Evolutionary conservation across 2,329 filamentous ascomycete genomes (phyloP), one percentile per base, ranked within the genome.

Genomic region (Venturiaceae sp.): DNA sequence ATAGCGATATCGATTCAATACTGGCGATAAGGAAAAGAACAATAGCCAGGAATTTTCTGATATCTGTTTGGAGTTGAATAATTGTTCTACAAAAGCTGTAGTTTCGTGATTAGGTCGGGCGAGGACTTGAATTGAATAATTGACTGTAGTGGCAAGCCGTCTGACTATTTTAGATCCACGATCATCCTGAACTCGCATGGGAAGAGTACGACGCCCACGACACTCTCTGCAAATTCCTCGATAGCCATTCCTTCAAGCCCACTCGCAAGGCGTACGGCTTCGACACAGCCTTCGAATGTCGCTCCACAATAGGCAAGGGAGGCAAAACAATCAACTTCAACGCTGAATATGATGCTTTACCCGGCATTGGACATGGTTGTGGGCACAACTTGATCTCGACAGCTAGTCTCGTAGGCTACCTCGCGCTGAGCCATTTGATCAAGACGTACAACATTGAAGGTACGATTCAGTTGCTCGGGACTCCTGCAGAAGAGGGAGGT

Each of bases 351-450:
- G 76, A 81, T 63, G 77, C 77, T 3, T 70, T 81, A 4, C 75
- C 78, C 1, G 74, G 71, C 1, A 72, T 81, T 7, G 53, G 53
- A 39, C 78, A 81, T 62, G 77, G 77, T 6, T 82, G 80, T 58
- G 80, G 80, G 3, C 80, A 82, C 66, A 82, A 82, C 61, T 71
- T 80, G 37, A 80, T 81, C 57, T 77, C 78, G 4, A 76, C 71
- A 0, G 73, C 76, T 3, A 79, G 77, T 0, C 66, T 80, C 9
- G 72, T 75, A 1, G 77, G 68, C 2, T 76, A 72, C 26, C 63
- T 83, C 2, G 79, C 77, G 3, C 71, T 78, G 0, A 77, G 76
- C 0, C 67, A 75, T 28, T 65, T 76, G 3, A 69, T 82, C 61
- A 71, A 68, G 21, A 64, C 69, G 13, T 69, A 74, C 44, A 62